These are phyloP conservation scores for Nepenthes mirabilis DNA, from an alignment of 148 eudicot genomes.

Conservation along the genomic window DNA sequence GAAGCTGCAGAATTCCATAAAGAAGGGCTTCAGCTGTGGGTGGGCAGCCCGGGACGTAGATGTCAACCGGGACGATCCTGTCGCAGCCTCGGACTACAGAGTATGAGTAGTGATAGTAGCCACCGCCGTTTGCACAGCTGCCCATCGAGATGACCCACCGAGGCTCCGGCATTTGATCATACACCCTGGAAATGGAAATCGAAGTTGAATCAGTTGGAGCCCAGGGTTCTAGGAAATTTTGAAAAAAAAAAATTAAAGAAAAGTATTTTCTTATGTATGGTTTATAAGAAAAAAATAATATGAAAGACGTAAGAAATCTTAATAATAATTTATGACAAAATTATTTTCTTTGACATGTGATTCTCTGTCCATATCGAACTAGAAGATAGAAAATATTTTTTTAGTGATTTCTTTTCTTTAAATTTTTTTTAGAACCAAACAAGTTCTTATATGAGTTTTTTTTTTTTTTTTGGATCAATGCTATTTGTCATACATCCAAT, in stretches of 20 bases:
- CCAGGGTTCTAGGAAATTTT: too few relatives aligned
- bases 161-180: conserved; percentile 98
- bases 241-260: too few relatives aligned
- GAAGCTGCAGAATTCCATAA: conserved; percentile 83
- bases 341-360: too few relatives aligned
- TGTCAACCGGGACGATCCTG: conserved; percentile 85
- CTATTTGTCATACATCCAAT: too few relatives aligned
- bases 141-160: conserved; percentile 99
- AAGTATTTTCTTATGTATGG: too few relatives aligned
- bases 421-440: not conserved
- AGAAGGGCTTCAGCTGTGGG: conserved; percentile 91
- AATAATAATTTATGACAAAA: too few relatives aligned
- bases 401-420: too few relatives aligned
- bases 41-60: conserved; percentile 91
- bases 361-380: too few relatives aligned
- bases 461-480: too few relatives aligned
- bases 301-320: too few relatives aligned
- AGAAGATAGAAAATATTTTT: too few relatives aligned
- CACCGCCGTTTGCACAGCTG: conserved; percentile 99
- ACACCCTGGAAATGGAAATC: conserved; percentile 48
- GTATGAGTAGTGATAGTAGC: conserved; percentile 94
- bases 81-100: conserved; percentile 94
- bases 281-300: too few relatives aligned
- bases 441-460: not conserved
- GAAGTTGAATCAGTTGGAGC: not conserved